Evolutionary conservation across 1,284 basidiomycete genomes (phyloP), one percentile per base, ranked within the genome.

Genomic region (Ganoderma resinaceum): DNA sequence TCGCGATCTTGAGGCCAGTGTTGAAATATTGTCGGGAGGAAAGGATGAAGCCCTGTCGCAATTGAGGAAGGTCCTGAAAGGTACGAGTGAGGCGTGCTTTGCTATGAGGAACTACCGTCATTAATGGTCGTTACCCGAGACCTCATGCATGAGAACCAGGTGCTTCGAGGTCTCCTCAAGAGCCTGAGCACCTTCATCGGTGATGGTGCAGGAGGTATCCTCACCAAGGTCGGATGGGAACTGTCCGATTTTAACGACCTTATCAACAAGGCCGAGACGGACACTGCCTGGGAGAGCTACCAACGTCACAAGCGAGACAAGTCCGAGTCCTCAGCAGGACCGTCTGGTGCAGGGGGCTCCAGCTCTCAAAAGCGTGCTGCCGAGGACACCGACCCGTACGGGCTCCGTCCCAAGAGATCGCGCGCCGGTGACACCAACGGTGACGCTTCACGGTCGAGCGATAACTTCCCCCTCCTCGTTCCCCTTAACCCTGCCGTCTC

Each of bases 251-350:
- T 96, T 76, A 90, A 93, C 73, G 89, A 88, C 60, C 93, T 91
- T 72, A 83, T 95, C 70, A 94, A 93, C 80, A 90, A 90, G 74
- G 89, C 92, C 2, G 95, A 97, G 80, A 95, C 95, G 0, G 95
- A 97, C 78, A 95, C 95, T 0, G 95, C 95, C 35, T 95, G 92
- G 85, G 95, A 96, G 77, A 92, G 94, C 60, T 96, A 92, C 76
- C 89, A 95, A 70, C 80, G 87, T 38, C 87, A 92, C 72, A 94
- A 91, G 67, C 78, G 78, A 42, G 79, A 81, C 23, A 70, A 72
- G 37, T 71, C 71, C 7, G 60, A 69, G 55, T 43, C 70, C 14
- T 61, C 71, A 8, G 60, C 76, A 18, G 75, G 71, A 5, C 66
- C 75, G 31, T 69, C 75, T 8, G 69, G 72, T 23, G 43, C 46